Base-by-base conservation (phyloP, 1,139 yeast genomes). In the Meyerozyma guilliermondii region DNA sequence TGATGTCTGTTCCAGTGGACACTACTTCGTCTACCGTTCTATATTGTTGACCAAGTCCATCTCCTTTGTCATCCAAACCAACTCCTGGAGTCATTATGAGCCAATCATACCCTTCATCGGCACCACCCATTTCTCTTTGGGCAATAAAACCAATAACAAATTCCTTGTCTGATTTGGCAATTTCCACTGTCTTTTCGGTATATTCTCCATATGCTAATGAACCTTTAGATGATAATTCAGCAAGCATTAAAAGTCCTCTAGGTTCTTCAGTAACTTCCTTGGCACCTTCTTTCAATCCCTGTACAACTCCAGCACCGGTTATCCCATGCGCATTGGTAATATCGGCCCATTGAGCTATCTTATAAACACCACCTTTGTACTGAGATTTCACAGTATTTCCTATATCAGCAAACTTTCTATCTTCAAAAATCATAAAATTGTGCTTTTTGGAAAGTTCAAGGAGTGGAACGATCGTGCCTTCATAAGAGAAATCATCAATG, bases 371-470 rank as follows among this genome's bases (percentile, higher is more conserved):
- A 36, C 95, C 87, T 35, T 84, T 71, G 65, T 92, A 94, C 65
- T 94, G 99, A 35, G 87, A 77, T 66, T 91, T 91, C 41, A 92
- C 98, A 1, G 98, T 94, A 57, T 89, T 88, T n/a, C 99, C 99
- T 55, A 94, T 94, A 63, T 94, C 99, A 24, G 98, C 98, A 65
- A 94, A 94, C 68, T 94, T 94, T 51, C 99, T 79, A 66, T 91
- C 98, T 66, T 91, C 98, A 59, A 91, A 91, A 50, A 91, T 83
- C 74, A 92, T 66, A 54, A 91, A 91, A 49, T 84, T 78, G 66
- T 89, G 92, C 59, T 87, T 86, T 52, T 76, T 66, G 7, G 96
- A 79, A 28, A 91, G 69, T 44, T 63, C 79, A 47, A 84, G 63
- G 50, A 94, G 68, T 4, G 97, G 98, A 9, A 63, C 63, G 24